A percentile compares a stretch with the other conserved stretches of the same genome.
Evolutionary conservation across 352 stramenopile species (phyloP).

Genomic region (Phytophthora litchii): DNA sequence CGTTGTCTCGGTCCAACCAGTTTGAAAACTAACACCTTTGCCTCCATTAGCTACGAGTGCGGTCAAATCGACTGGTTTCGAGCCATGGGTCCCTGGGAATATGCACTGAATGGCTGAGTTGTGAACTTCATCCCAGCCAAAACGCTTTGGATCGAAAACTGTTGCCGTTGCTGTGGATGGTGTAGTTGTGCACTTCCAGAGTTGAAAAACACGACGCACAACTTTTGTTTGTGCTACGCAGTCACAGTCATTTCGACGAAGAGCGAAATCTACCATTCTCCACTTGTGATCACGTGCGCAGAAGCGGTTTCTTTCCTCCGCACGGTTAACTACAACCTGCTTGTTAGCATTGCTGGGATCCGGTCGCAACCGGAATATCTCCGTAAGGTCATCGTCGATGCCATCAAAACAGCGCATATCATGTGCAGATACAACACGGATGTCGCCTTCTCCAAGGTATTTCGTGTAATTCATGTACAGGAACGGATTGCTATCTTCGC

Average conservation of each 20-base stretch:
- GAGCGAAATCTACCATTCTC: conserved; percentile 84
- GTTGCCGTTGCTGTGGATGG: conserved; percentile 31
- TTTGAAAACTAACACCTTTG: conserved; percentile 68
- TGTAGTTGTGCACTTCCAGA: conserved; percentile 93
- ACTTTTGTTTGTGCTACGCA: conserved; percentile 90
- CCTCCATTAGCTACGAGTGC: conserved; percentile 27
- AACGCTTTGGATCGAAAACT: conserved; percentile 51
- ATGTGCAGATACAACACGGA: conserved; percentile 89
- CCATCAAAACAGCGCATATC: conserved; percentile 92
- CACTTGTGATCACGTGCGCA: conserved; percentile 96
- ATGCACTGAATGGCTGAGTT: conserved; percentile 60
- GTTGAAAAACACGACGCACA: conserved; percentile 89
- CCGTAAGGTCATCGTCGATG: conserved; percentile 79
- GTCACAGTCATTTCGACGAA: conserved; percentile 92
- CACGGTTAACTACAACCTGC: conserved; percentile 57
- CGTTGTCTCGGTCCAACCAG: conserved; percentile 59
- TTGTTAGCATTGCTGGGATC: conserved; percentile 12
- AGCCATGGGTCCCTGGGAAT: conserved; percentile 43
- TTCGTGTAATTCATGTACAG: conserved; percentile 75
- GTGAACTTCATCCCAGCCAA: conserved; percentile 59
- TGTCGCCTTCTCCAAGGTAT: conserved; percentile 90
- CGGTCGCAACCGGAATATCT: conserved; percentile 47
- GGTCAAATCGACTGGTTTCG: conserved; percentile 34
- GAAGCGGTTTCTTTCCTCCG: conserved; percentile 71
- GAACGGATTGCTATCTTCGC: conserved; percentile 78